Evolutionary conservation across 2,329 filamentous ascomycete species (phyloP).

Genomic region (Aspergillus fumigatiaffinis): DNA sequence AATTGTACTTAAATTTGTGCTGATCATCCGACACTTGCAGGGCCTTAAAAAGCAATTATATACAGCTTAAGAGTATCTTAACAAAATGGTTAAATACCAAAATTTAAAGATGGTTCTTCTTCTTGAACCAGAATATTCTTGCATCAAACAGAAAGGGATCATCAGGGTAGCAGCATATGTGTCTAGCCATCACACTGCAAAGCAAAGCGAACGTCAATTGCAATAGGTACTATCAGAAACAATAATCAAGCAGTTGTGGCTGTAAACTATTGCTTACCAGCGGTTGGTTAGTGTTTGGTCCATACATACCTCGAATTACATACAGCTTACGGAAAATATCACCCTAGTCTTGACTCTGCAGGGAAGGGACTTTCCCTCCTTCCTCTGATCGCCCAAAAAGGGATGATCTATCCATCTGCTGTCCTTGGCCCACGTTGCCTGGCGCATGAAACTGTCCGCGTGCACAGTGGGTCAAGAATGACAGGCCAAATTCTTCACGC

Average conservation of each 20-base stretch:
- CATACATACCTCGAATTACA: neutral
- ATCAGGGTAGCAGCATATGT: neutral
- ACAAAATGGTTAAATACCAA: neutral
- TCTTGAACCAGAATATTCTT: neutral
- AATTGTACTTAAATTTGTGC: slow-evolving; percentile 8
- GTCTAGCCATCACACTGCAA: neutral
- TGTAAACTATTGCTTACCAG: neutral
- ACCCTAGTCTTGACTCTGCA: slow-evolving; percentile 16
- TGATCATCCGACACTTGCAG: slow-evolving; percentile 23
- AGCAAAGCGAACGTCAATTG: neutral
- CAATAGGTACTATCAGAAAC: neutral
- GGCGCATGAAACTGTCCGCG: slow-evolving; percentile 38
- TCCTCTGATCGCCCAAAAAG: slow-evolving; percentile 18
- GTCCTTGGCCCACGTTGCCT: slow-evolving; percentile 37
- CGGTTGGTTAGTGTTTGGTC: neutral
- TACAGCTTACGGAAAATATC: neutral
- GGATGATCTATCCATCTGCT: slow-evolving; percentile 21
- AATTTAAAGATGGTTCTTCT: neutral
- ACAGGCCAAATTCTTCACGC: slow-evolving; percentile 34
- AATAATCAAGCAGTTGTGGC: neutral
- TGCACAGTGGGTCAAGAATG: slow-evolving; percentile 36
- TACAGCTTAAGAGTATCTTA: neutral
- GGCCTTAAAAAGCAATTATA: slow-evolving; percentile 4
- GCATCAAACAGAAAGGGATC: neutral
- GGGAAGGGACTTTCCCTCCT: slow-evolving; percentile 15